A percentile compares a stretch with the other conserved stretches of the same genome.
These are phyloP conservation scores for Gaertneriomyces sp. DNA, from an alignment of 192 early-diverging fungal genomes.

Conservation along the genomic window DNA sequence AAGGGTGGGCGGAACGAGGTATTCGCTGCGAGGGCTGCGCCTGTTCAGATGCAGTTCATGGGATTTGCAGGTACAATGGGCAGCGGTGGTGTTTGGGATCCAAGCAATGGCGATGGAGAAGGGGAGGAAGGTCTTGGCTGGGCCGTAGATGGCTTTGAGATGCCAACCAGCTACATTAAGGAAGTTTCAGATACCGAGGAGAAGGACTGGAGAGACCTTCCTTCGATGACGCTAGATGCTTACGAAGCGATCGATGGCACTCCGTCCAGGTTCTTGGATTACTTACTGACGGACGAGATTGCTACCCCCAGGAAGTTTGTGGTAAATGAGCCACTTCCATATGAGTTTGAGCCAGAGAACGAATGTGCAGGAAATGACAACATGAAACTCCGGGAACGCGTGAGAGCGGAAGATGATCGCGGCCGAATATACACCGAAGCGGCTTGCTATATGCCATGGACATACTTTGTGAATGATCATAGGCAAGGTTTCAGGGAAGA, in stretches of 20 bases:
- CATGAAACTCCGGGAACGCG: conserved; percentile 47
- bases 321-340: conserved; percentile 33
- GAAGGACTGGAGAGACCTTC: no score
- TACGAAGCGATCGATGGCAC: neutral
- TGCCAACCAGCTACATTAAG: conserved; percentile 1
- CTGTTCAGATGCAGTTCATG: conserved; percentile 88
- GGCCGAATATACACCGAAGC: conserved; percentile 73
- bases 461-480: conserved; percentile 94
- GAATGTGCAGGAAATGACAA: conserved; percentile 37
- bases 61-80: conserved; percentile 92
- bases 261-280: conserved; percentile 47
- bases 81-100: conserved; percentile 49
- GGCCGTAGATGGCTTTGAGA: neutral
- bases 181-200: neutral
- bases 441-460: conserved; percentile 87
- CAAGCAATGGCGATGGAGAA: conserved; percentile 2
- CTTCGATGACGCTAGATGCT: no score
- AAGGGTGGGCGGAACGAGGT: conserved; percentile 92
- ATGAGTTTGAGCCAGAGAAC: conserved; percentile 25
- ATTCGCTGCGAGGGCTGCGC: conserved; percentile 85
- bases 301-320: conserved; percentile 39
- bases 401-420: conserved; percentile 19
- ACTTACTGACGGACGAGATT: conserved; percentile 47
- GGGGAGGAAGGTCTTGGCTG: neutral
- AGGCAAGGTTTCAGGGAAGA: conserved; percentile 83